phyloP scores from a whole-genome alignment of 148 eudicot species.

The Amaranthus cruentus region DNA sequence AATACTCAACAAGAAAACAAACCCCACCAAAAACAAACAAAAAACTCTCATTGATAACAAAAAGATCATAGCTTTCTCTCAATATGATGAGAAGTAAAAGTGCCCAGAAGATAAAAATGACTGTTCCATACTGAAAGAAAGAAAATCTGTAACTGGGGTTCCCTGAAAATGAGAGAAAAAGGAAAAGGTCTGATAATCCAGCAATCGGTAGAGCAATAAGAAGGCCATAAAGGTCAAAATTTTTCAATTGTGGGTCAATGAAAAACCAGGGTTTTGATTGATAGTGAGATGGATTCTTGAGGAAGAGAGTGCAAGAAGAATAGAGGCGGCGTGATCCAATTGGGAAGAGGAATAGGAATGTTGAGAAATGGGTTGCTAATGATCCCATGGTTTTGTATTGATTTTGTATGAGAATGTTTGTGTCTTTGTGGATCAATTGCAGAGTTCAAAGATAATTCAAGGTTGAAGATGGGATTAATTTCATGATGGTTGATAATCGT shows the following conservation, averaged over 20 bases:
- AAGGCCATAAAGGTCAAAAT: conserved; percentile 58
- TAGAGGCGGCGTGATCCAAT: conserved; percentile 53
- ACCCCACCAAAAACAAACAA: conserved; percentile 44
- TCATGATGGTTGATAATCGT: neutral
- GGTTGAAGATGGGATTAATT: neutral
- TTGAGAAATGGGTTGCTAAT: conserved; percentile 50
- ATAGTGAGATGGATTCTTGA: conserved; percentile 60
- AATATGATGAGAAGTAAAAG: conserved; percentile 44
- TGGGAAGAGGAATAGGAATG: conserved; percentile 55
- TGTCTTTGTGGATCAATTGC: neutral
- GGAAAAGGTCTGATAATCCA: conserved; percentile 40
- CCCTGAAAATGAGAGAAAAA: conserved; percentile 51
- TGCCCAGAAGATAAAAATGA: conserved; percentile 68
- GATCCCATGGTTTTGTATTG: conserved; percentile 43
- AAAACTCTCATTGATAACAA: conserved; percentile 39
- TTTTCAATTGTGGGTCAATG: conserved; percentile 59
- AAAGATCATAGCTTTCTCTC: conserved; percentile 37
- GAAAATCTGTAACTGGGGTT: conserved; percentile 47
- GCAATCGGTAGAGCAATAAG: conserved; percentile 56
- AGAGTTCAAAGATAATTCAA: neutral
- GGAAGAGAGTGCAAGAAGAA: conserved; percentile 45
- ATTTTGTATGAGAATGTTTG: neutral
- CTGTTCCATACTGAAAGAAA: conserved; percentile 45
- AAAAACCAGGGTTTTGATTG: conserved; percentile 71
- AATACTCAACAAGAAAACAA: conserved; percentile 52